Evolutionary conservation across 345 rosid species (phyloP), one percentile per base, ranked within the genome.

Genomic region (Citrus mangshanensis): DNA sequence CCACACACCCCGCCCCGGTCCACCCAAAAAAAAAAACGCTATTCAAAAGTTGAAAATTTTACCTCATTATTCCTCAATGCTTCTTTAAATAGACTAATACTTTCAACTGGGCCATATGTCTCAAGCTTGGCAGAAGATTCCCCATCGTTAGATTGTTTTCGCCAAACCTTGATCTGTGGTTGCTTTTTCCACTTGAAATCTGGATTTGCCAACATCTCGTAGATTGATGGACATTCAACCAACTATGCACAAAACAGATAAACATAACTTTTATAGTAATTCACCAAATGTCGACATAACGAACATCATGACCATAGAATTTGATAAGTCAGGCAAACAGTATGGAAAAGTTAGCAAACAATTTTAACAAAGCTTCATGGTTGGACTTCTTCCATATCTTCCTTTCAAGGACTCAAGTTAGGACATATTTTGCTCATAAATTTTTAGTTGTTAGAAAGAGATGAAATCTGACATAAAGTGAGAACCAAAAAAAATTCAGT

Each of bases 131-230:
- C 85, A 74, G 87, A 83, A 84, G 83, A 68, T 42, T 82, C 86
- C 10, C 56, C 91, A 40, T 86, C 85, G 27, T 86, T 79, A 73
- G 88, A 76, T 64, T 80, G 77, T 89, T 85, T 85, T 37, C 85
- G 88, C 98, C 97, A 93, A 78, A 94, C 98, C 46, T 80, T 81
- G 86, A 93, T 88, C 84, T 88, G 79, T 21, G 98, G 98, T 72
- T 86, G 87, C 71, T 67, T 89, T 70, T 80, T 75, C 97, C 97
- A 93, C 63, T 81, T 84, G 77, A 93, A 94, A 67, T 83, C 84
- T 35, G 98, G 95, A 89, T 94, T 94, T 81, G 84, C 85, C 93
- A 94, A 71, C 98, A 94, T 94, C 86, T 94, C 97, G 67, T 94
- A 94, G 55, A 94, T 87, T 25, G 98, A 93, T 42, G 97, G 98